These are phyloP conservation scores for Fonsecaea pedrosoi DNA, from an alignment of 2,329 filamentous ascomycete species.

Conservation along the genomic window DNA sequence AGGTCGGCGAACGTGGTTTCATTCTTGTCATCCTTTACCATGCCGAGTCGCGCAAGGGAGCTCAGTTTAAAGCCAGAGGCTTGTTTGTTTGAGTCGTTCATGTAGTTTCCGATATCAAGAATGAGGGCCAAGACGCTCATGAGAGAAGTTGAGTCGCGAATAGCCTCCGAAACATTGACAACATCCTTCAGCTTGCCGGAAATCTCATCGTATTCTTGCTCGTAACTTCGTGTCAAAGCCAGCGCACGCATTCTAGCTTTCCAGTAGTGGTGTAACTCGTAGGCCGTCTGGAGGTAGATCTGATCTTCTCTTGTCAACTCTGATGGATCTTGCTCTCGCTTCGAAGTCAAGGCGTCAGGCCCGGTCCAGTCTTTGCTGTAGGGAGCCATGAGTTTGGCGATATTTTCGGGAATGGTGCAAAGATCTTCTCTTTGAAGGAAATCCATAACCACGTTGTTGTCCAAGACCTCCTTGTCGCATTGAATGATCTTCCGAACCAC, in stretches of 20 bases:
- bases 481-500: conserved; percentile 93
- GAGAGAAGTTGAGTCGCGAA: conserved; percentile 87
- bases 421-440: conserved; percentile 92
- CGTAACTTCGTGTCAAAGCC: conserved; percentile 80
- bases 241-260: conserved; percentile 95
- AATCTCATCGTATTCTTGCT: conserved; percentile 90
- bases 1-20: conserved; percentile 94
- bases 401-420: conserved; percentile 90
- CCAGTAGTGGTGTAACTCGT: conserved; percentile 97
- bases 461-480: conserved; percentile 85
- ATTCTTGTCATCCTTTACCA: conserved; percentile 99
- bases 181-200: conserved; percentile 83
- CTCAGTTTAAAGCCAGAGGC: conserved; percentile 97
- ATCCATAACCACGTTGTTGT: conserved; percentile 93
- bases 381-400: conserved; percentile 86
- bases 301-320: conserved; percentile 96
- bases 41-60: conserved; percentile 86
- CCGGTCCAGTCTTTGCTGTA: conserved; percentile 98
- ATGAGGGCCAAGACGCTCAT: conserved; percentile 97
- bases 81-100: conserved; percentile 99
- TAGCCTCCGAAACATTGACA: conserved; percentile 83
- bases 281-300: conserved; percentile 90
- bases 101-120: conserved; percentile 98
- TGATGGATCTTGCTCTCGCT: conserved; percentile 80
- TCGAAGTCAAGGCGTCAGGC: conserved; percentile 76